phyloP scores from a whole-genome alignment of 345 rosid species.

The Pistacia integerrima region DNA sequence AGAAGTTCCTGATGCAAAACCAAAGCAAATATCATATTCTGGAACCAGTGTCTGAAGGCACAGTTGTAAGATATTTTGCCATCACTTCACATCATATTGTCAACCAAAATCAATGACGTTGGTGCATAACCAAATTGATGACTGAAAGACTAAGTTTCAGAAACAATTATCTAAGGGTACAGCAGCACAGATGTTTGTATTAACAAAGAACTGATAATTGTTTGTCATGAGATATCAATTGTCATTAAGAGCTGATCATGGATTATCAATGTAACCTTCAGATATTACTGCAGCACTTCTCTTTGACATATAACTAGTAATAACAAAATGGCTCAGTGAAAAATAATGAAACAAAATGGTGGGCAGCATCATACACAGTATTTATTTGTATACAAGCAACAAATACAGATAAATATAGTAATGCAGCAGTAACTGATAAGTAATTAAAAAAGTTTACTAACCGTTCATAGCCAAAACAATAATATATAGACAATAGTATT shows the following conservation, averaged over 20 bases:
- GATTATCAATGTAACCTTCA: not conserved
- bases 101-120: not conserved
- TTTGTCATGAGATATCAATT: not conserved
- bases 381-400: not conserved
- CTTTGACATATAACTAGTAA: not conserved
- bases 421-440: slow-evolving; percentile 3
- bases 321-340: not conserved
- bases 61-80: not conserved
- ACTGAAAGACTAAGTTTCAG: not conserved
- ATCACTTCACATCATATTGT: not conserved
- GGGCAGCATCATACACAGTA: not conserved
- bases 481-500: slow-evolving; percentile 80
- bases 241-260: not conserved
- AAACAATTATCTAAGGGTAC: not conserved
- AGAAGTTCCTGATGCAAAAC: slow-evolving; percentile 73
- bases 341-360: slow-evolving; percentile 4
- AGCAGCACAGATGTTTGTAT: not conserved
- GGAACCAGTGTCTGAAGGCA: not conserved
- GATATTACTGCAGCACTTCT: not conserved
- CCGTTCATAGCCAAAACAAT: slow-evolving; percentile 82
- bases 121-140: not conserved
- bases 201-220: not conserved
- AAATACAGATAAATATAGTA: not conserved
- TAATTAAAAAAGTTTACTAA: slow-evolving; percentile 33
- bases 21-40: slow-evolving; percentile 20